These are phyloP conservation scores for Fremontodendron californicum DNA, from an alignment of 345 rosid species.

Conservation along the genomic window DNA sequence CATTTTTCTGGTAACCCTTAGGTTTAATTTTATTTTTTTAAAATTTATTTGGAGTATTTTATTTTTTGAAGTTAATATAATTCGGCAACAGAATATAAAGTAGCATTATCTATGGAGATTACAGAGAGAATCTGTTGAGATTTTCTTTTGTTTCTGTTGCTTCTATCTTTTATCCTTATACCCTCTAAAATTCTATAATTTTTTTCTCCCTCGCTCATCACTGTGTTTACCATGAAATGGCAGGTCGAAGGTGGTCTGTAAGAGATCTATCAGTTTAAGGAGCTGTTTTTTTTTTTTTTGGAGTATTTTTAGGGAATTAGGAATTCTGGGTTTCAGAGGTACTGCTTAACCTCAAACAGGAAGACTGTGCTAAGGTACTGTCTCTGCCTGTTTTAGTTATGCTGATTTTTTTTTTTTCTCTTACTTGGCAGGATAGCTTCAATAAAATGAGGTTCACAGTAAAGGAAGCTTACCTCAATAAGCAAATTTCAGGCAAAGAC, in stretches of 20 bases:
- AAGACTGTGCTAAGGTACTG: too few relatives aligned
- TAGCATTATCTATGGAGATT: slow-evolving; percentile 40
- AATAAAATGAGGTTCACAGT: slow-evolving; percentile 9
- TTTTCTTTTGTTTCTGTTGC: slow-evolving; percentile 24
- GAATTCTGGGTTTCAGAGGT: slow-evolving; percentile 1
- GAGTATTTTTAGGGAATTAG: neutral
- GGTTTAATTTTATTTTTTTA: neutral
- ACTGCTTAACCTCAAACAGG: slow-evolving; percentile 12
- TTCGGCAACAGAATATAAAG: slow-evolving; percentile 32
- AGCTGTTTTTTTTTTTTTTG: neutral
- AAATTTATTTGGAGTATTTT: neutral
- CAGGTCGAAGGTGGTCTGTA: neutral
- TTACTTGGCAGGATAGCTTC: neutral
- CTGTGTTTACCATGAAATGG: neutral
- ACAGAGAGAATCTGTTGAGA: slow-evolving; percentile 29
- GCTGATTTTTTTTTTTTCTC: neutral
- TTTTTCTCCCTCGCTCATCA: neutral
- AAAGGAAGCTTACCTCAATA: slow-evolving; percentile 7
- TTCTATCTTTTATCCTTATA: slow-evolving; percentile 1
- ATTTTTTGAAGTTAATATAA: neutral
- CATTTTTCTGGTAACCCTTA: slow-evolving; percentile 29
- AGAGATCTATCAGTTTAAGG: slow-evolving; percentile 18
- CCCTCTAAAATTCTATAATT: slow-evolving; percentile 1
- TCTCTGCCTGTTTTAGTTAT: neutral
- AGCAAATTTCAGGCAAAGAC: neutral